These are phyloP conservation scores for Solanum stenotomum DNA, from an alignment of 257 asterid genomes.

Conservation along the genomic window DNA sequence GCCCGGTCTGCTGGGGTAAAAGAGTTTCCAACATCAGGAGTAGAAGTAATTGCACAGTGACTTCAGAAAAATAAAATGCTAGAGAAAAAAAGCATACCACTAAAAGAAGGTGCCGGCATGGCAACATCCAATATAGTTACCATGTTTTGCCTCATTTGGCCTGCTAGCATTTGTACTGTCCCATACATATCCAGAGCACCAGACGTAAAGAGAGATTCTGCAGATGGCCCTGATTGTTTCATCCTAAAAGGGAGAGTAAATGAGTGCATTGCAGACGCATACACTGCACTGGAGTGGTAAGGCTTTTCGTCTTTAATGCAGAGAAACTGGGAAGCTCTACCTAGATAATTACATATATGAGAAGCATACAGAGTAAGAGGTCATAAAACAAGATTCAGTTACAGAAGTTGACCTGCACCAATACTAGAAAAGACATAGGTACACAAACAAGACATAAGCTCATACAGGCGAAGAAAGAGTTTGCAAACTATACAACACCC, in stretches of 20 bases:
- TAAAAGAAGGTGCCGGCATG: slow-evolving; percentile 67
- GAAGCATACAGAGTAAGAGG: neutral
- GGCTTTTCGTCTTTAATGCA: slow-evolving; percentile 50
- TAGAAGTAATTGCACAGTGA: neutral
- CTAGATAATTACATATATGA: slow-evolving; percentile 19
- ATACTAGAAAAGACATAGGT: neutral
- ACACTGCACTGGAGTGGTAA: slow-evolving; percentile 83
- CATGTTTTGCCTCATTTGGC: slow-evolving; percentile 69
- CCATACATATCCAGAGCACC: slow-evolving; percentile 67
- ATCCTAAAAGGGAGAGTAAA: slow-evolving; percentile 81
- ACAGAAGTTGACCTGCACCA: neutral
- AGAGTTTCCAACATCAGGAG: slow-evolving; percentile 6
- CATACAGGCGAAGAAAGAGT: neutral
- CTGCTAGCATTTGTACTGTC: slow-evolving; percentile 54
- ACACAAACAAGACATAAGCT: neutral
- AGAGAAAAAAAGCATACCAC: slow-evolving; percentile 30
- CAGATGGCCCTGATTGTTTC: slow-evolving; percentile 62
- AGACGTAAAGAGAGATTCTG: slow-evolving; percentile 32
- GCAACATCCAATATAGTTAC: slow-evolving; percentile 63
- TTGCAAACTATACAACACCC: neutral
- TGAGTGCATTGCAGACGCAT: slow-evolving; percentile 88
- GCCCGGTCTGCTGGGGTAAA: slow-evolving; percentile 24
- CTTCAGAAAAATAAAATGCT: neutral
- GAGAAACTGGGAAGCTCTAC: slow-evolving; percentile 57
- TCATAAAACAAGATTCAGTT: neutral